Evolutionary conservation across 164 flowering plant species (phyloP).

Genomic region (Berberis thunbergii): DNA sequence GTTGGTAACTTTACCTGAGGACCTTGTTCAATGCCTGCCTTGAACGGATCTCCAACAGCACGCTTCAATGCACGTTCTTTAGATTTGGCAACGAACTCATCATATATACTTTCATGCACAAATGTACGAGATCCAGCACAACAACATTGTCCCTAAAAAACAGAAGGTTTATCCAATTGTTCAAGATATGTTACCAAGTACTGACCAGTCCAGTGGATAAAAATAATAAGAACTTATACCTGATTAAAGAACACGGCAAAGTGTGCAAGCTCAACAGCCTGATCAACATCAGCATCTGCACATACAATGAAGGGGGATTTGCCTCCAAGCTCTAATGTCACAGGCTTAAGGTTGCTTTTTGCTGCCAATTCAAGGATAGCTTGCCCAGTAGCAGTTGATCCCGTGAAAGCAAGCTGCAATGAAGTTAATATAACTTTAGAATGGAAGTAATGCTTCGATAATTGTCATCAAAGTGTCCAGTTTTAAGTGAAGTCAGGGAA

Average conservation of each 20-base stretch:
- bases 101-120: constrained; percentile 69
- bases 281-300: constrained; percentile 71
- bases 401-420: constrained; percentile 77
- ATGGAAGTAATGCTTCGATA: no score
- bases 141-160: constrained; percentile 70
- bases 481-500: neutral
- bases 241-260: constrained; percentile 80
- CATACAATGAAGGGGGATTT: constrained; percentile 85
- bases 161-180: neutral
- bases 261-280: constrained; percentile 82
- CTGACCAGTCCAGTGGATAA: neutral
- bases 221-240: constrained; percentile 18
- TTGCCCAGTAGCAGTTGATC: constrained; percentile 68
- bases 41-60: constrained; percentile 82
- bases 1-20: constrained; percentile 53
- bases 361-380: constrained; percentile 48
- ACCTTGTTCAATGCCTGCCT: constrained; percentile 73
- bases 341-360: constrained; percentile 71
- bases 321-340: constrained; percentile 86
- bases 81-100: constrained; percentile 70
- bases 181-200: neutral
- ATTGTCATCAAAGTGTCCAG: neutral
- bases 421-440: neutral
- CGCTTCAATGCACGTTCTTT: constrained; percentile 59
- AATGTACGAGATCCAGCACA: constrained; percentile 85